Percentiles rank a stretch among this genome's conserved stretches.
Evolutionary conservation across 495 filamentous ascomycete genomes (phyloP).

Genomic region (Aspergillus carlsbadensis): DNA sequence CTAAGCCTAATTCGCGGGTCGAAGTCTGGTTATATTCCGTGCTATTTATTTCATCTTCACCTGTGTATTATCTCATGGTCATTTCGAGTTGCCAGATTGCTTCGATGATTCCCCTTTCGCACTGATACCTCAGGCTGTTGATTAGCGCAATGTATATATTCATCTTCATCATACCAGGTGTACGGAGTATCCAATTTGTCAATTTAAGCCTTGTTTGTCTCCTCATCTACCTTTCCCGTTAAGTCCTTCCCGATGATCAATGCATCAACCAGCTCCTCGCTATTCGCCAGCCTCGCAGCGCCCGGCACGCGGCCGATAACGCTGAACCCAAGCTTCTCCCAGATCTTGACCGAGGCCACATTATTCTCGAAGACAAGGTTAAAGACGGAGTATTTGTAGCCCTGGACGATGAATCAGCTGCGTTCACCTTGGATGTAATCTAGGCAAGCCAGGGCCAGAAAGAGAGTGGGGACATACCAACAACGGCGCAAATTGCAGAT

Average conservation of each 20-base stretch:
- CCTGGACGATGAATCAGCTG: slow-evolving; percentile 38
- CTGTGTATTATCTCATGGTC: slow-evolving; percentile 17
- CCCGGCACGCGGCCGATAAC: slow-evolving; percentile 78
- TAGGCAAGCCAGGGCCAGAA: not conserved
- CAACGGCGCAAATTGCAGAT: slow-evolving; percentile 89
- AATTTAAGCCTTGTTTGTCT: slow-evolving; percentile 9
- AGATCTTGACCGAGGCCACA: slow-evolving; percentile 87
- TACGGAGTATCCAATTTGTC: slow-evolving; percentile 12
- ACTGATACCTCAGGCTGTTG: slow-evolving; percentile 8
- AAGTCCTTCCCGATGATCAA: slow-evolving; percentile 45
- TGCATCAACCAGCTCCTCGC: slow-evolving; percentile 46
- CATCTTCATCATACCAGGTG: slow-evolving; percentile 9
- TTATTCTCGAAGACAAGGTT: slow-evolving; percentile 99
- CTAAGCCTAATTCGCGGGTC: not conserved
- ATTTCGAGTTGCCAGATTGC: slow-evolving; percentile 17
- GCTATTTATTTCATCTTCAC: slow-evolving; percentile 15
- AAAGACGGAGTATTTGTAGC: slow-evolving; percentile 96
- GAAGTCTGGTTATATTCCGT: slow-evolving; percentile 1
- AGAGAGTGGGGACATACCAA: slow-evolving; percentile 52
- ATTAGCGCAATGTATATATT: slow-evolving; percentile 18
- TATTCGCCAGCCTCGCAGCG: slow-evolving; percentile 41
- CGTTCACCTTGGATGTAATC: not conserved
- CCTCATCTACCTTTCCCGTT: slow-evolving; percentile 13
- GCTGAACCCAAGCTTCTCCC: slow-evolving; percentile 94
- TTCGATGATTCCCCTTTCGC: slow-evolving; percentile 32